These are phyloP conservation scores for Fraxinus paxiana DNA, from an alignment of 305 asterid species.

Conservation along the genomic window DNA sequence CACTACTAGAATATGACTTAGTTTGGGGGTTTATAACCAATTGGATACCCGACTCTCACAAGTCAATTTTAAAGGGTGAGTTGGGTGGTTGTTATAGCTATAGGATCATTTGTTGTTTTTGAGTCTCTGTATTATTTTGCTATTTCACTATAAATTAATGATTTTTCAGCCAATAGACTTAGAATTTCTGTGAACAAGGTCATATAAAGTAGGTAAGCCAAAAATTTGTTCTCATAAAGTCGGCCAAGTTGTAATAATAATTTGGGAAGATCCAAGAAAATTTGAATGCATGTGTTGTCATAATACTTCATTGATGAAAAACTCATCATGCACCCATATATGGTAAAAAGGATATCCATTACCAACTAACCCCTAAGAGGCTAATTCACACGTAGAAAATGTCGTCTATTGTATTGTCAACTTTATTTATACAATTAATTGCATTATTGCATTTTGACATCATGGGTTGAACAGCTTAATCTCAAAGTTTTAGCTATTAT, in stretches of 20 bases:
- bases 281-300: neutral
- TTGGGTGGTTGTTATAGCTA: neutral
- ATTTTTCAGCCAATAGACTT: neutral
- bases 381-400: neutral
- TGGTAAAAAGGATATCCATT: neutral
- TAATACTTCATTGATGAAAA: neutral
- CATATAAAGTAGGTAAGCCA: neutral
- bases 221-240: neutral
- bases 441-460: neutral
- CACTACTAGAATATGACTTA: neutral
- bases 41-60: neutral
- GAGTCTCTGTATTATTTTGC: neutral
- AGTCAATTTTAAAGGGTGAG: neutral
- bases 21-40: neutral
- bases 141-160: neutral
- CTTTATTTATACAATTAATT: neutral
- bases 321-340: neutral
- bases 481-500: neutral
- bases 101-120: neutral
- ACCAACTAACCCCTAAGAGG: neutral
- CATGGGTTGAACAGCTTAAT: neutral
- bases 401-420: neutral
- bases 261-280: neutral
- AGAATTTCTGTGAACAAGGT: neutral
- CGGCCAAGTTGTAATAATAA: neutral